Evolutionary conservation across 2,329 filamentous ascomycete genomes (phyloP).

Genomic region (Penicillium corylophilum): DNA sequence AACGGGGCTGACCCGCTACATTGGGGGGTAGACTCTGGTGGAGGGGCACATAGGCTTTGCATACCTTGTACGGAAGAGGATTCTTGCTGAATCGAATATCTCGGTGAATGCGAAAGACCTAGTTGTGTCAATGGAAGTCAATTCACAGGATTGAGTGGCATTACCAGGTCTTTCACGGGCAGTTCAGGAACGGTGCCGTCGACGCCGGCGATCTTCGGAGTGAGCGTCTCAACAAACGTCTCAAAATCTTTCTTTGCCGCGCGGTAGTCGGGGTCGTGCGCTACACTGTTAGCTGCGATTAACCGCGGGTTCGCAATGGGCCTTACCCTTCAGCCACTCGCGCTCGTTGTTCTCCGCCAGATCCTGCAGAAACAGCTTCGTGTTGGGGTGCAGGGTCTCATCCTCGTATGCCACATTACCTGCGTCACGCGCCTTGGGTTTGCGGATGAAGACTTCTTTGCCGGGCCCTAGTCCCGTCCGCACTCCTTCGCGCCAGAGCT

Average conservation of each 20-base stretch:
- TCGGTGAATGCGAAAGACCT: conserved; percentile 81
- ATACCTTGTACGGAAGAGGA: conserved; percentile 82
- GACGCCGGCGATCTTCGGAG: conserved; percentile 65
- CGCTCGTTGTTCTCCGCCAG: conserved; percentile 61
- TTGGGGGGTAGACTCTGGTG: background rate
- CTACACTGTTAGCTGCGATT: conserved; percentile 45
- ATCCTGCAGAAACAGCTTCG: conserved; percentile 60
- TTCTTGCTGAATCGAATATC: conserved; percentile 83
- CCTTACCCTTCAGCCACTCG: conserved; percentile 62
- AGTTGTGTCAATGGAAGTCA: background rate
- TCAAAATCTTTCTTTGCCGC: conserved; percentile 78
- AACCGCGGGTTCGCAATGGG: background rate
- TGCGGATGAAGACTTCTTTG: conserved; percentile 61
- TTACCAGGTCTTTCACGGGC: conserved; percentile 75
- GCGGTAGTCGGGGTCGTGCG: conserved; percentile 76
- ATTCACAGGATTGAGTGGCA: background rate
- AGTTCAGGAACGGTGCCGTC: conserved; percentile 85
- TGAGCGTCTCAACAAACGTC: conserved; percentile 71
- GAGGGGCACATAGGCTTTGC: conserved; percentile 17
- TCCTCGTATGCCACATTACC: conserved; percentile 59
- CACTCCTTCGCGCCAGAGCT: conserved; percentile 58
- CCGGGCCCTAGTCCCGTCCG: conserved; percentile 58
- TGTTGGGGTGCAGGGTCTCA: conserved; percentile 62
- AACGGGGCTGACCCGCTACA: conserved; percentile 2
- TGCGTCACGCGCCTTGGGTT: conserved; percentile 61